Evolutionary conservation across 2,329 filamentous ascomycete genomes (phyloP).

Genomic region (Hypoxylon sp.): DNA sequence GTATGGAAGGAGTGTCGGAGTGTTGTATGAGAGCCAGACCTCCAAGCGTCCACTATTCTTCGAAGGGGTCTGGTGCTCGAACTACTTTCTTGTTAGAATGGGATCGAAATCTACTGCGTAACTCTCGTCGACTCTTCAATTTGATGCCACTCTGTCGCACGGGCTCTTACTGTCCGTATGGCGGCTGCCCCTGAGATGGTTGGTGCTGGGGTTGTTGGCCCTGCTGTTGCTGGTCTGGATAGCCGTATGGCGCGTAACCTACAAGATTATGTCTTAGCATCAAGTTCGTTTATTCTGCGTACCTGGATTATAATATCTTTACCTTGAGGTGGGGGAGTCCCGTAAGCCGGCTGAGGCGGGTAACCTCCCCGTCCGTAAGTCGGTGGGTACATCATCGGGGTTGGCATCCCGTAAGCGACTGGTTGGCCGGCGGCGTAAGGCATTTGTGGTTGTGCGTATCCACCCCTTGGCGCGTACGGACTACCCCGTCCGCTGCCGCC

Average conservation of each 20-base stretch:
- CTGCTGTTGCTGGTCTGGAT: conserved; percentile 62
- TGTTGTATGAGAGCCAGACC: conserved; percentile 23
- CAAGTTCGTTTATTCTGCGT: conserved; percentile 17
- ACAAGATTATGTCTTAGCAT: conserved; percentile 7
- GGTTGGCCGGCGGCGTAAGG: conserved; percentile 57
- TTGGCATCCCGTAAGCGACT: conserved; percentile 58
- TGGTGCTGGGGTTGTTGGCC: conserved; percentile 55
- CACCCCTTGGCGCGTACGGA: conserved; percentile 54
- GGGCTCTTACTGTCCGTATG: conserved; percentile 57
- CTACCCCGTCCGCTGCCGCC: conserved; percentile 64
- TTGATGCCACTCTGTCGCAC: conserved; percentile 14
- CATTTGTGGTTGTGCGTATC: conserved; percentile 55
- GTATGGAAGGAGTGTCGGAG: conserved; percentile 26
- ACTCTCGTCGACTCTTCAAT: conserved; percentile 19
- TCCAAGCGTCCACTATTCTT: conserved; percentile 23
- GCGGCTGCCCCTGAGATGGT: conserved; percentile 58
- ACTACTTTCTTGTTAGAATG: conserved; percentile 14
- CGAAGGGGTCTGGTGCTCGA: conserved; percentile 12
- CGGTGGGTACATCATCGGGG: conserved; percentile 58
- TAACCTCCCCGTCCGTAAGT: conserved; percentile 63
- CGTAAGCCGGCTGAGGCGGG: conserved; percentile 58
- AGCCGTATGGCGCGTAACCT: conserved; percentile 61
- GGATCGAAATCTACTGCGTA: conserved; percentile 9
- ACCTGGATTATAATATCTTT: conserved; percentile 36
- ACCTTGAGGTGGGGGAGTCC: conserved; percentile 63